phyloP scores from a whole-genome alignment of 805 yeast genomes.

The Candida stauntonica region DNA sequence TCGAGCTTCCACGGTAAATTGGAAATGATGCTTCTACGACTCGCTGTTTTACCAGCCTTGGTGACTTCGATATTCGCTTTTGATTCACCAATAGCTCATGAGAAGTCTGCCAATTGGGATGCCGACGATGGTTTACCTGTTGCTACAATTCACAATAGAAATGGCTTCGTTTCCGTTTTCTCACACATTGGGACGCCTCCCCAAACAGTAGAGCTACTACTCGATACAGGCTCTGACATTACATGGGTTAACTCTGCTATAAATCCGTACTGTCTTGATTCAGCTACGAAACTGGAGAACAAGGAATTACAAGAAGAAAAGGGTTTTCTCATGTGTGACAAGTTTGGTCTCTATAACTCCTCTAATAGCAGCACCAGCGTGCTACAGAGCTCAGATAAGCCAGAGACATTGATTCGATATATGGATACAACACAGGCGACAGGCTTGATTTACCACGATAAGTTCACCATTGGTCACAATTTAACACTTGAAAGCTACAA shows the following conservation, averaged over 20 bases:
- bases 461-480: conserved; percentile 15
- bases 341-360: conserved; percentile 5
- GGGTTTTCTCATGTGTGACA: conserved; percentile 6
- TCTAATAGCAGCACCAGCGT: neutral
- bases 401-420: conserved; percentile 2
- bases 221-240: conserved; percentile 34
- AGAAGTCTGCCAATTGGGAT: conserved; percentile 1
- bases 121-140: conserved; percentile 3
- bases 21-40: too few species aligned
- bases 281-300: neutral
- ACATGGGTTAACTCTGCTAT: conserved; percentile 30
- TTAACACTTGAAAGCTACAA: conserved; percentile 32
- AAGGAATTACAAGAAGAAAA: neutral
- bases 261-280: conserved; percentile 13
- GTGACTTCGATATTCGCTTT: too few species aligned
- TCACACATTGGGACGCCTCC: conserved; percentile 20
- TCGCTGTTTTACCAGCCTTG: too few species aligned
- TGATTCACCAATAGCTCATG: too few species aligned
- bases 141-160: conserved; percentile 6
- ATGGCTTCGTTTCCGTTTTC: neutral
- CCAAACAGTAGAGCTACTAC: conserved; percentile 26
- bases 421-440: conserved; percentile 40
- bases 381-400: too few species aligned
- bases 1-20: too few species aligned
- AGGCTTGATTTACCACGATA: conserved; percentile 49